These are phyloP conservation scores for Coccomyxa sp. DNA, from an alignment of 139 green algal species.

Conservation along the genomic window DNA sequence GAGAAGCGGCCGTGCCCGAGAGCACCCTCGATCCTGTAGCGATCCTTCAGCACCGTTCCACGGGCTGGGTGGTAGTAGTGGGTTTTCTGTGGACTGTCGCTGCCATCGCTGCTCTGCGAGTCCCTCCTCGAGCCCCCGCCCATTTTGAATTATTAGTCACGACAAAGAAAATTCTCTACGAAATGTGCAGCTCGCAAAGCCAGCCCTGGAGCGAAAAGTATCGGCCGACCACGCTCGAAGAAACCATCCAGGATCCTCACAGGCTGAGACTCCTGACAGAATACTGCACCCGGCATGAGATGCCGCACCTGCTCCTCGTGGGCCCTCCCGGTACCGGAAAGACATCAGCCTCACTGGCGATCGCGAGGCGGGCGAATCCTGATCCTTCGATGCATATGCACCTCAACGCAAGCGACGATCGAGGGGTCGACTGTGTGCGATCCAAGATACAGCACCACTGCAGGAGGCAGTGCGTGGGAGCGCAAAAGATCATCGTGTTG, in stretches of 20 bases:
- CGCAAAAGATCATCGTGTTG: background rate
- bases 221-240: background rate
- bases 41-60: background rate
- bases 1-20: background rate
- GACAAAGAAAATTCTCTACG: constrained; percentile 1
- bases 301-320: background rate
- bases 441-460: background rate
- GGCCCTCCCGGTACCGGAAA: background rate
- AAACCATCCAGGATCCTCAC: background rate
- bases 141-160: constrained; percentile 2
- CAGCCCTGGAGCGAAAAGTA: background rate
- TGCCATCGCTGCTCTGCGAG: background rate
- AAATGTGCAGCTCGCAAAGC: background rate
- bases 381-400: background rate
- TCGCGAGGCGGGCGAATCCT: background rate
- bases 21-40: background rate
- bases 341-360: background rate
- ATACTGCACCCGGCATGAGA: background rate
- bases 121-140: background rate
- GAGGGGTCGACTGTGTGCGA: background rate
- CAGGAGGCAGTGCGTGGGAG: background rate
- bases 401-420: background rate
- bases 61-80: background rate
- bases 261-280: background rate
- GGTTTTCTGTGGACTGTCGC: background rate